A percentile compares a stretch with the other conserved stretches of the same genome.
These are phyloP conservation scores for Fusarium staphyleae DNA, from an alignment of 2,329 filamentous ascomycete genomes.

Conservation along the genomic window DNA sequence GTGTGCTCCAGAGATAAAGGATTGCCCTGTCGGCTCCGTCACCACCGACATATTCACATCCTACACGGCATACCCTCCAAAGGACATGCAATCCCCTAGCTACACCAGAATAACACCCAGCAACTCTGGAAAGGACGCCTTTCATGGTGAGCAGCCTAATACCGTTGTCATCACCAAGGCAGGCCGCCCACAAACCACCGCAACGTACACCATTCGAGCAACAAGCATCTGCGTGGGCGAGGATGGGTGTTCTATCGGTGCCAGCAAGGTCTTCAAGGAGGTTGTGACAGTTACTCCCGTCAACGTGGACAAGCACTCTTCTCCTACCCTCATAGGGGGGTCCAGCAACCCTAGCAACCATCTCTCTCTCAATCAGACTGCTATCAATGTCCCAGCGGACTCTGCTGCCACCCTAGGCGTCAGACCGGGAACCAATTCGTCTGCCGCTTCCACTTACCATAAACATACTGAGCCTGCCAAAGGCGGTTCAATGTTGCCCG, in stretches of 20 bases:
- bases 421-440: background rate
- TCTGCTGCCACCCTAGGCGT: background rate
- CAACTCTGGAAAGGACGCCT: background rate
- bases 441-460: background rate
- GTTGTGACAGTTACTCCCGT: background rate
- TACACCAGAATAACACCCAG: background rate
- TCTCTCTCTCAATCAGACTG: background rate
- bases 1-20: conserved; percentile 33
- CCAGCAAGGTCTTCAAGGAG: background rate
- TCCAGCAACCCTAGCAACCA: background rate
- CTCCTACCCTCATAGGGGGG: background rate
- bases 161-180: conserved; percentile 34
- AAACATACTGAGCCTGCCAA: background rate
- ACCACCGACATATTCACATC: conserved; percentile 30
- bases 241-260: background rate
- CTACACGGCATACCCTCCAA: background rate
- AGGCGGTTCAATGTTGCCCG: background rate
- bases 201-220: conserved; percentile 37
- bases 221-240: conserved; percentile 10
- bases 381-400: background rate
- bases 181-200: conserved; percentile 43
- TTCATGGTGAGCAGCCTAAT: background rate
- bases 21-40: conserved; percentile 37
- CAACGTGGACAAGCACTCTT: background rate
- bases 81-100: background rate